Base-by-base conservation (phyloP, 192 early-diverging fungal species). In the Umbelopsis sp. region DNA sequence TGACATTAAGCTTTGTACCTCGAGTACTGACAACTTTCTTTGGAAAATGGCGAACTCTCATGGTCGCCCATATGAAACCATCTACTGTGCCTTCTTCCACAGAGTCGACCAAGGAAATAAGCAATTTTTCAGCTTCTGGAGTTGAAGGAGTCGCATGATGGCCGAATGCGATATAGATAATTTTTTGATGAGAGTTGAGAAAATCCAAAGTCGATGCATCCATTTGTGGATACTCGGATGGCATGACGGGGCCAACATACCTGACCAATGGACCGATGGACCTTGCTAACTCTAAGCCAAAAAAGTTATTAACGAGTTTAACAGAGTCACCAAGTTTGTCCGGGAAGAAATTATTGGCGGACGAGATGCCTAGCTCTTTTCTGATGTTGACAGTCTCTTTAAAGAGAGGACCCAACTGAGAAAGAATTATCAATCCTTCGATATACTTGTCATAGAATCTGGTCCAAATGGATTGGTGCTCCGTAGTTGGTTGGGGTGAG, bases 161-260 rank as follows among this genome's bases (percentile, higher is more conserved):
- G 2, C 78, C 78, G 51, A 82, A 80, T 0, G 79, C 75, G 14
- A 80, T 45, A 45, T 80, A 83, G 6, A 65, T 32, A 2, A 76
- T 68, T 26, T 36, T 36, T 24, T 38, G 14, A 25, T 83, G 79
- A 0, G 1, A 17, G 9, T 51, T 20, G 10, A 82, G 34, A 51
- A 74, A 82, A 12, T 12, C 8, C 9, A 31, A 16, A 2, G 68
- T 16, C 4, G 21, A 8, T 5, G 32, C 2, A 20, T 70, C 70
- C 12, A 75, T 17, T 20, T 31, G 20, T 26, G 36, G 62, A 24
- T 80, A 78, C 5, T 24, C 17, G 45, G 72, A 50, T 47, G 66
- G 69, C 43, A 80, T 65, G 11, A 83, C 71, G 3, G 81, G 81
- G 1, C 81, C 81, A 49, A 80, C 47, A 12, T 70, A 56, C 49